These are phyloP conservation scores for Chaetomium strumarium DNA, from an alignment of 2,329 filamentous ascomycete species.

Conservation along the genomic window DNA sequence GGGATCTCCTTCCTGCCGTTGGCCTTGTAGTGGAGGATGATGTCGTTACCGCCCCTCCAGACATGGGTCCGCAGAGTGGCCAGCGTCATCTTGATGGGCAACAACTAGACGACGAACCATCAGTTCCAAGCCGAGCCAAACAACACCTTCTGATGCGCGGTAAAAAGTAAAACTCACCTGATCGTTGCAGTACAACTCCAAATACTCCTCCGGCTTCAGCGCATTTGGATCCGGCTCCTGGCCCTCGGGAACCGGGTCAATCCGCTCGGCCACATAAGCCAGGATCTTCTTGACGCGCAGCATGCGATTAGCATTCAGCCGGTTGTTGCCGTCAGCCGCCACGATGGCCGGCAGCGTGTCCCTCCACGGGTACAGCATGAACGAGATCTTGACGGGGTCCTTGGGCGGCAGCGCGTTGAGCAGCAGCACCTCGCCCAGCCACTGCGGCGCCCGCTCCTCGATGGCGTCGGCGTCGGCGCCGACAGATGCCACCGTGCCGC, in stretches of 20 bases:
- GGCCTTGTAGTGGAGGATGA: slow-evolving; percentile 82
- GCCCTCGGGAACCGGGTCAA: slow-evolving; percentile 54
- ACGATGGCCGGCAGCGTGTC: slow-evolving; percentile 69
- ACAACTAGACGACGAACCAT: slow-evolving; percentile 39
- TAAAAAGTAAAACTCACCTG: slow-evolving; percentile 53
- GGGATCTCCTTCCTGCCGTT: slow-evolving; percentile 72
- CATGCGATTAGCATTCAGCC: slow-evolving; percentile 96
- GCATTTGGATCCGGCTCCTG: slow-evolving; percentile 53
- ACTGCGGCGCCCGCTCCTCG: slow-evolving; percentile 81
- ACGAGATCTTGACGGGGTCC: slow-evolving; percentile 95
- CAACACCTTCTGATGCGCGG: neutral
- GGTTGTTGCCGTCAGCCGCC: slow-evolving; percentile 73
- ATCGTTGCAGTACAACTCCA: slow-evolving; percentile 92
- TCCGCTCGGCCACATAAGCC: slow-evolving; percentile 84
- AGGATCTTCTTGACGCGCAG: slow-evolving; percentile 91
- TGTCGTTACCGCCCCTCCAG: slow-evolving; percentile 93
- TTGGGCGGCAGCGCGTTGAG: slow-evolving; percentile 77
- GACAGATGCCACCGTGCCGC: slow-evolving; percentile 76
- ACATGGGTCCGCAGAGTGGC: slow-evolving; percentile 85
- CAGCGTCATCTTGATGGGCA: slow-evolving; percentile 83
- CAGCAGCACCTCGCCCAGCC: slow-evolving; percentile 84
- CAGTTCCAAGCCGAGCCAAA: neutral
- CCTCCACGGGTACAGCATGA: slow-evolving; percentile 77
- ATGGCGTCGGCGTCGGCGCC: slow-evolving; percentile 74
- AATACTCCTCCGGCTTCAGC: slow-evolving; percentile 80